Evolutionary conservation across 2,329 filamentous ascomycete species (phyloP).

Genomic region (Ceratocystis huliohia): DNA sequence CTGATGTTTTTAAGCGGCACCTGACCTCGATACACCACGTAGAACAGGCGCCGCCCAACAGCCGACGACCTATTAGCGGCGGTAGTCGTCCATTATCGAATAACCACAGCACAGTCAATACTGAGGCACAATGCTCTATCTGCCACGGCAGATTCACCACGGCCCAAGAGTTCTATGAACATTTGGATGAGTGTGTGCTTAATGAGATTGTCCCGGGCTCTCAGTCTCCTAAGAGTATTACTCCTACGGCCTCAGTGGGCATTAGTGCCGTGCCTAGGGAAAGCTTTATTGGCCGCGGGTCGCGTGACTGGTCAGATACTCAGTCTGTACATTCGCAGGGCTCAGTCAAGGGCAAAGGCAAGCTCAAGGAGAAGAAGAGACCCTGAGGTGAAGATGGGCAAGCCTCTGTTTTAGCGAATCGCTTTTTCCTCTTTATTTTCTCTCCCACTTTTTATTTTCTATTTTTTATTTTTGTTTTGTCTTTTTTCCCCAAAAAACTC

Average conservation of each 20-base stretch:
- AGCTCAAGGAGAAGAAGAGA: slow-evolving; percentile 16
- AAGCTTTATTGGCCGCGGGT: neutral
- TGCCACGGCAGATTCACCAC: slow-evolving; percentile 68
- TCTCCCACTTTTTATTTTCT: neutral
- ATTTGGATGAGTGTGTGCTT: slow-evolving; percentile 59
- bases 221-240: slow-evolving; percentile 9
- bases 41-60: slow-evolving; percentile 86
- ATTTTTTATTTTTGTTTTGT: too few relatives aligned
- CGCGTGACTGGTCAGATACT: slow-evolving; percentile 14
- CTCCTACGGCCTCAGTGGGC: neutral
- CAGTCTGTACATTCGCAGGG: slow-evolving; percentile 15
- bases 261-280: neutral
- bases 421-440: neutral
- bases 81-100: slow-evolving; percentile 15
- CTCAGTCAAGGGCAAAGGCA: slow-evolving; percentile 13
- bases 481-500: neutral
- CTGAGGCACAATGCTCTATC: slow-evolving; percentile 69
- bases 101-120: slow-evolving; percentile 18
- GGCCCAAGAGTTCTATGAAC: slow-evolving; percentile 94
- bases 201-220: slow-evolving; percentile 41
- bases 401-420: neutral
- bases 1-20: slow-evolving; percentile 94
- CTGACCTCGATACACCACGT: slow-evolving; percentile 86
- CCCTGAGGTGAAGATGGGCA: neutral
- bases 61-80: slow-evolving; percentile 55